Evolutionary conservation across 2,329 filamentous ascomycete species (phyloP), one percentile per base, ranked within the genome.

Genomic region (Mycosphaerella arachidis): DNA sequence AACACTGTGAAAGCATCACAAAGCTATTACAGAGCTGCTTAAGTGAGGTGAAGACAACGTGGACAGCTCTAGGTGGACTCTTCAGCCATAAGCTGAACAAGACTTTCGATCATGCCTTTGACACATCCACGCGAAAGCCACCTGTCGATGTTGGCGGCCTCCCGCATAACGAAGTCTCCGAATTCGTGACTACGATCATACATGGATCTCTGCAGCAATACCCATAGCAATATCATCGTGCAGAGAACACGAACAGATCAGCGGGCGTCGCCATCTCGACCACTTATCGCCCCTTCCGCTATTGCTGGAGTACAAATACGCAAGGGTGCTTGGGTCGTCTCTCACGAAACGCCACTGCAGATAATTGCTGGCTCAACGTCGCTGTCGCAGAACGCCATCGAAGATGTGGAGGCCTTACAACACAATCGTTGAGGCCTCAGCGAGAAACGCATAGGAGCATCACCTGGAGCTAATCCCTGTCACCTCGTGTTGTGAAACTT

Each of bases 401-500:
- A 35, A 20, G 30, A 56, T 29, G 35, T 48, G 24, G 9, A 35
- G 1, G 45, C 54, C 54, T 48, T 29, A 48, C 45, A 48, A 31
- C 3, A 33, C 27, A 37, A n/a, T 48, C 16, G n/a, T 20, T 56
- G 40, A 30, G 54, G n/a, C 7, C 24, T 24, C 30, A 46, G n/a
- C 31, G 9, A 46, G 24, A 35, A 55, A 56, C 43, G 24, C 18
- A 13, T 13, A 31, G 27, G 29, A 20, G 40, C n/a, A 33, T 18
- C 29, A 33, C 27, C n/a, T 56, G 18, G 54, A 56, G 54, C 54
- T 48, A 12, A 56, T 24, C 54, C 54, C 40, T 9, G 54, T 56
- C 54, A 24, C 29, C 40, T 48, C 54, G 45, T 56, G 54, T 56
- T 48, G 54, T 56, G 54, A 50, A 56, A 56, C 54, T 13, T 27